Conservation (phyloP, 257 asterid species). For the Solanum pimpinellifolium region DNA sequence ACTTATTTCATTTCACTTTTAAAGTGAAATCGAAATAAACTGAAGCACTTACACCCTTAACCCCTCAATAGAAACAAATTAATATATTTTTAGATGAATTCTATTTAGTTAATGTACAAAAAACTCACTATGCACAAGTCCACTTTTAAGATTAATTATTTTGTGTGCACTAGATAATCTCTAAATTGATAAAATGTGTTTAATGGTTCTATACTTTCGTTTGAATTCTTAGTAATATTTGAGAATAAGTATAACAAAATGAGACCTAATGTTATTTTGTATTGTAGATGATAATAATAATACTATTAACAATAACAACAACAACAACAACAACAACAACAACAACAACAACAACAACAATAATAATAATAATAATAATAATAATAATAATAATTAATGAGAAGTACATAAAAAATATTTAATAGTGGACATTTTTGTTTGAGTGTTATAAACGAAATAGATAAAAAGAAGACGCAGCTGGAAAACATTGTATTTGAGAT, state of each 20-base stretch:
- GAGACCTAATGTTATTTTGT: not conserved
- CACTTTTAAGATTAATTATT: no score
- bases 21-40: not conserved
- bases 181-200: not conserved
- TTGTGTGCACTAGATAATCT: no score
- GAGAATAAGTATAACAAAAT: not conserved
- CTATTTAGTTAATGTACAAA: not conserved
- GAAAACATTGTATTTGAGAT: not conserved
- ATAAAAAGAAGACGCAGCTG: no score
- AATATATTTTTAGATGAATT: no score
- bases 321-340: no score
- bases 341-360: no score
- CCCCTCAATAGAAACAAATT: not conserved
- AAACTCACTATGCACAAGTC: not conserved
- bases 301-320: no score
- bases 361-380: fast-evolving
- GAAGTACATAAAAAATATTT: not conserved
- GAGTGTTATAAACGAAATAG: not conserved
- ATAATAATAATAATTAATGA: no score
- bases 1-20: no score
- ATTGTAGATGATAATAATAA: not conserved
- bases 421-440: no score
- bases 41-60: not conserved
- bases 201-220: no score
- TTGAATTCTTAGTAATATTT: not conserved